A percentile compares a stretch with the other conserved stretches of the same genome.
Conservation (phyloP, 441 rosid species). For the Rhodomyrtus psidioides region DNA sequence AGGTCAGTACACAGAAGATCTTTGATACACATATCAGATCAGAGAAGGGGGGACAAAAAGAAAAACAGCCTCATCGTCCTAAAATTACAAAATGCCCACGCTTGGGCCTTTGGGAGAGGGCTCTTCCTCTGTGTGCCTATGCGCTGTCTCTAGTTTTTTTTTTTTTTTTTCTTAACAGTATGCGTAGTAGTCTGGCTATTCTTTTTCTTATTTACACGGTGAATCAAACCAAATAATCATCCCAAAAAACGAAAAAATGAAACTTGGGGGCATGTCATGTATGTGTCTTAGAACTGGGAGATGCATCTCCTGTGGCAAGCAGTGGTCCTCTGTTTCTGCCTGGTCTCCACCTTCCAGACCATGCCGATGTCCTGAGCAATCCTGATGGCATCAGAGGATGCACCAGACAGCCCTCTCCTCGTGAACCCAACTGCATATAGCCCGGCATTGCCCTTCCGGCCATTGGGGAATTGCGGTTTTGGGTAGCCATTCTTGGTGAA, state of each 20-base stretch:
- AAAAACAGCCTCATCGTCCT: slow-evolving; percentile 4
- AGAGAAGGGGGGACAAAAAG: not conserved
- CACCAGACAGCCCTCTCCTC: slow-evolving; percentile 2
- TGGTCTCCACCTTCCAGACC: not conserved
- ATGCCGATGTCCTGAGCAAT: not conserved
- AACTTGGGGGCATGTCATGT: not conserved
- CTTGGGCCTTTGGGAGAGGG: not conserved
- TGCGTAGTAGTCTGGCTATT: not conserved
- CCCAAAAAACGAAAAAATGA: not conserved
- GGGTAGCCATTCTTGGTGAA: slow-evolving; percentile 3
- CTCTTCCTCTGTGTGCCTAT: not conserved
- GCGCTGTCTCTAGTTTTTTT: not conserved
- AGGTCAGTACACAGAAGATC: not conserved
- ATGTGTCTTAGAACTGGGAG: not conserved
- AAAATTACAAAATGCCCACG: not conserved
- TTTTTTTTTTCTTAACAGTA: not conserved
- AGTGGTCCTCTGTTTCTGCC: not conserved
- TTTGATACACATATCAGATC: not conserved
- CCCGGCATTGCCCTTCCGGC: not conserved
- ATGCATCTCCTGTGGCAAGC: slow-evolving; percentile 9
- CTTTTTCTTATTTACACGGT: not conserved
- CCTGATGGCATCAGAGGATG: slow-evolving; percentile 1
- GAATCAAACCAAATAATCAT: not conserved
- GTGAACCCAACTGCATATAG: slow-evolving; percentile 4
- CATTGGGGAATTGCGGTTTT: not conserved